These are phyloP conservation scores for Ceratobasidium sp. DNA, from an alignment of 1,284 basidiomycete genomes.

Conservation along the genomic window DNA sequence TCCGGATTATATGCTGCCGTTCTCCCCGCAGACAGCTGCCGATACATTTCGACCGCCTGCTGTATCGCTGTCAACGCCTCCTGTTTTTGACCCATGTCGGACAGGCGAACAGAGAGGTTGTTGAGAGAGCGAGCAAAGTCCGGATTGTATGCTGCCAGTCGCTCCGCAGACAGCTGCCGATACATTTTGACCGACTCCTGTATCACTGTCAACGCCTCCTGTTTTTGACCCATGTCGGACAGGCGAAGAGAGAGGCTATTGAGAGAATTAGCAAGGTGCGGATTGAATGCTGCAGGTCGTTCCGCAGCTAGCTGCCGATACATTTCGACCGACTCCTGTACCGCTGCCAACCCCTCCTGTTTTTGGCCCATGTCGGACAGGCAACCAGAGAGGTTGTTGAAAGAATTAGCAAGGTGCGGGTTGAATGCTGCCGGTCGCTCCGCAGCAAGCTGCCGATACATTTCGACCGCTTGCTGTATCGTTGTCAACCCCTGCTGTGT, in stretches of 20 bases:
- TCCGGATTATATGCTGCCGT: background rate
- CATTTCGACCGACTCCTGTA: background rate
- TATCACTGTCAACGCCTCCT: background rate
- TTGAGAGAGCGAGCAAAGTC: too few species aligned
- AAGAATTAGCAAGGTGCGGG: too few species aligned
- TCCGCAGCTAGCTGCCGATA: too few species aligned
- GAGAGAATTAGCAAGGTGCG: conserved; percentile 6
- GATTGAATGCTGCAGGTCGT: too few species aligned
- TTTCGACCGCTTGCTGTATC: background rate
- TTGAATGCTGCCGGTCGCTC: too few species aligned
- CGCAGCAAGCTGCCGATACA: background rate
- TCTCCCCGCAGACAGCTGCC: background rate
- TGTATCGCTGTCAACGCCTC: background rate
- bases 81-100: too few species aligned
- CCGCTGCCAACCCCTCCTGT: too few species aligned
- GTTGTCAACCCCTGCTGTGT: background rate
- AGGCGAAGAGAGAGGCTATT: background rate
- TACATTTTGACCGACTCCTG: background rate
- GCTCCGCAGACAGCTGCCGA: background rate
- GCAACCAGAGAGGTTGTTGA: too few species aligned
- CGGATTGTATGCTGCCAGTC: background rate
- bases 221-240: background rate
- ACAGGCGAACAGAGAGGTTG: too few species aligned
- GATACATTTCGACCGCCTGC: background rate
- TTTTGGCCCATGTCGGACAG: too few species aligned